A percentile compares a stretch with the other conserved stretches of the same genome.
Evolutionary conservation across 495 filamentous ascomycete species (phyloP).

Genomic region (Cryomyces minteri): DNA sequence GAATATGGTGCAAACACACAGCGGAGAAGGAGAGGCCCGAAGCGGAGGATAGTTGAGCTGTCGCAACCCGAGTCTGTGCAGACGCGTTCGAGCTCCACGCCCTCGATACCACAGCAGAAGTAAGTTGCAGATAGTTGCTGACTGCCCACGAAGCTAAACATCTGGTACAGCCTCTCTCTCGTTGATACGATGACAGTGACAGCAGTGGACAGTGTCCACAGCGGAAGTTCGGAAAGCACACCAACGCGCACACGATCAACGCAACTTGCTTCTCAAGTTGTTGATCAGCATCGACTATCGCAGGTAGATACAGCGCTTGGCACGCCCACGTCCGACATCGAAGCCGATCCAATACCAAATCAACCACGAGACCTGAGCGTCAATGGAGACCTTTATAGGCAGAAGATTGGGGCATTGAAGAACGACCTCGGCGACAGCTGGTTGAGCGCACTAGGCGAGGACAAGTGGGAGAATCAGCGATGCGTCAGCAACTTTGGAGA

Average conservation of each 20-base stretch:
- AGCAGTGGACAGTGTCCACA: too few species aligned
- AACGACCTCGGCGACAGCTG: conserved; percentile 72
- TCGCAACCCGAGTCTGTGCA: conserved; percentile 29
- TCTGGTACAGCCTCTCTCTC: too few species aligned
- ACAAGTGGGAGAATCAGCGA: conserved; percentile 36
- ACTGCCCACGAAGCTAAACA: too few species aligned
- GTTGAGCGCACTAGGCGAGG: conserved; percentile 69
- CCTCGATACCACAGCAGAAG: too few species aligned
- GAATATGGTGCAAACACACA: conserved; percentile 11
- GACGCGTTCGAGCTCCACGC: too few species aligned
- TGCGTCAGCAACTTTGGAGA: conserved; percentile 17
- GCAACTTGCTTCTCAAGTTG: background rate
- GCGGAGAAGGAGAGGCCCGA: conserved; percentile 27
- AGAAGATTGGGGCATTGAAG: conserved; percentile 68
- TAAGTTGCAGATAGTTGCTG: too few species aligned
- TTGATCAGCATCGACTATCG: too few species aligned
- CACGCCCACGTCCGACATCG: too few species aligned
- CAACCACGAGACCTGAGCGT: conserved; percentile 37
- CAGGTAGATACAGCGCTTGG: too few species aligned
- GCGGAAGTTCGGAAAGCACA: conserved; percentile 8
- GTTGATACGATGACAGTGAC: too few species aligned
- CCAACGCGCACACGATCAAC: background rate
- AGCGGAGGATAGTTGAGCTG: conserved; percentile 71
- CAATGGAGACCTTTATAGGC: conserved; percentile 60
- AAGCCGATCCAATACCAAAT: too few species aligned